Base-by-base conservation (phyloP, 371 early-diverging fungal genomes). In the Mortierella sp. region DNA sequence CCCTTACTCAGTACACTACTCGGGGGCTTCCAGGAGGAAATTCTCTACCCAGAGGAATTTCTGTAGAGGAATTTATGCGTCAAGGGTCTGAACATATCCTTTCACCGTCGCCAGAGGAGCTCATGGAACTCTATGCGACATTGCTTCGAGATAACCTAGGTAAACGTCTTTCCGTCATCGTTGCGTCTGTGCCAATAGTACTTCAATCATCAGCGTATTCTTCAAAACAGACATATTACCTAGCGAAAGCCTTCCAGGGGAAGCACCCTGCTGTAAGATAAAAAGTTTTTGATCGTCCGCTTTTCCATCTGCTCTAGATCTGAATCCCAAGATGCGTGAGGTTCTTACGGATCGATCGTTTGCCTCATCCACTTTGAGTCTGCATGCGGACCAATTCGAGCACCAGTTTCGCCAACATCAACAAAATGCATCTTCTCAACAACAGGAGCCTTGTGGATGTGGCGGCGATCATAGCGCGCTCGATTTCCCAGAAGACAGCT, bases 401-500 rank as follows among this genome's bases (percentile, higher is more conserved):
- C 78, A 70, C 19, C 65, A 69, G 21, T 64, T 58, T 30, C 72
- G 61, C 15, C 72, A 72, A 50, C 70, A 56, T 37, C 50, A 44
- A 24, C 61, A 50, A 26, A 21, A 15, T 21, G 50, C 60, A 27
- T 28, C 46, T 32, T 53, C 76, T 17, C 63, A 56, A 19, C 56
- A 64, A 6, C 54, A 56, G 6, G 19, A 56, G 39, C 56, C 58
- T 3, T 63, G 69, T 49, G 63, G 64, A 47, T 70, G 78, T 37
- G 62, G 65, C 9, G 75, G 60, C 19, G 59, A 73, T 30, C 62
- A 72, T 2, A 56, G 47, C 14, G 27, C 55, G 6, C 51, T 68
- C 8, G 68, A 53, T 14, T 76, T 76, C 31, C 78, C 78, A 31
- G 78, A 76, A 19, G 78, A 76, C 50, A 64, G 78, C 43, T 76